phyloP scores from a whole-genome alignment of 441 rosid genomes.

The Dalechampia spathulata region DNA sequence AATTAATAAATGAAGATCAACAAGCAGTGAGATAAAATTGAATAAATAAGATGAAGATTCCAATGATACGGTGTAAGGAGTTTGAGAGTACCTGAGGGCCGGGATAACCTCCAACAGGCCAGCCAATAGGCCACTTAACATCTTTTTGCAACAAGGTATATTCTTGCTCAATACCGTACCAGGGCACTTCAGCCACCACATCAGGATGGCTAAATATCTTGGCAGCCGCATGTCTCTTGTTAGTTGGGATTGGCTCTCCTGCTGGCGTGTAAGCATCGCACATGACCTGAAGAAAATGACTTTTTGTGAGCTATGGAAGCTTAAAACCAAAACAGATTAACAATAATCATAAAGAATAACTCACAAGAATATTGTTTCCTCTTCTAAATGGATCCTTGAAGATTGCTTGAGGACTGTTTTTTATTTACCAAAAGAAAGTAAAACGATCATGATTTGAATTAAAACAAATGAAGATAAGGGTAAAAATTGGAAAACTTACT shows the following conservation, averaged over 20 bases:
- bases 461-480: too few species aligned
- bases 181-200: constrained; percentile 62
- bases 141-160: constrained; percentile 66
- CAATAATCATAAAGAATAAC: not conserved
- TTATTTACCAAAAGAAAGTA: not conserved
- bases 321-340: too few species aligned
- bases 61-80: too few species aligned
- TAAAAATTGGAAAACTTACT: too few species aligned
- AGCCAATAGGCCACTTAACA: too few species aligned
- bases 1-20: too few species aligned
- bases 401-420: constrained; percentile 64
- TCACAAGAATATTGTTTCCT: constrained; percentile 70
- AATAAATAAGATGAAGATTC: too few species aligned
- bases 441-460: too few species aligned
- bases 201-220: too few species aligned
- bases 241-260: constrained; percentile 64
- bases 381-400: constrained; percentile 70
- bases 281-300: constrained; percentile 37
- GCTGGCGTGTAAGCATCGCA: constrained; percentile 69
- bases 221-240: constrained; percentile 59
- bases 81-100: constrained; percentile 94
- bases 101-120: constrained; percentile 81
- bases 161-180: constrained; percentile 88
- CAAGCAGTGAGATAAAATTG: too few species aligned
- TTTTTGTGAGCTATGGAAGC: not conserved